Percentiles rank a stretch among this genome's conserved stretches.
Conservation (phyloP, 1,284 basidiomycete species). For the Heliocybe sulcata region DNA sequence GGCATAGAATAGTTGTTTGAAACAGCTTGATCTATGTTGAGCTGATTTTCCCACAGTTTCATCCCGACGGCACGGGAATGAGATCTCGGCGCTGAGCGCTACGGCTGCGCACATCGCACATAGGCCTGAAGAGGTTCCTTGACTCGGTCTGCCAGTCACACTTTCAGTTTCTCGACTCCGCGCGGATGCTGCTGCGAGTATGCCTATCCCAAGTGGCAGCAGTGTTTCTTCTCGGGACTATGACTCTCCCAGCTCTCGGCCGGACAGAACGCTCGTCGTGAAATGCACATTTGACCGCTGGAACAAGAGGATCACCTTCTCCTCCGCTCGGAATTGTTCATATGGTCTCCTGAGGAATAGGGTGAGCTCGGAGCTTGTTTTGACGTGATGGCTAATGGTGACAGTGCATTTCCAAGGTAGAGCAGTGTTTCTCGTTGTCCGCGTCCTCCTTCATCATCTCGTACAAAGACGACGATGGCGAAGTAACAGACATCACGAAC, state of each 20-base stretch:
- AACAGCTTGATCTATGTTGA: too few species aligned
- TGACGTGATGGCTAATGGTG: neutral
- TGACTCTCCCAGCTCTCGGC: slow-evolving; percentile 30
- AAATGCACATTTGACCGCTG: slow-evolving; percentile 74
- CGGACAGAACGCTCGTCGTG: slow-evolving; percentile 64
- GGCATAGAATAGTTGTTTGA: too few species aligned
- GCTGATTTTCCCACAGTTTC: too few species aligned
- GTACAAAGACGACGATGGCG: slow-evolving; percentile 85
- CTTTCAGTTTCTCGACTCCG: neutral
- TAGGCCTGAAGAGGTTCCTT: neutral
- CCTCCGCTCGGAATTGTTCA: slow-evolving; percentile 68
- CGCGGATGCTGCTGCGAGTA: neutral
- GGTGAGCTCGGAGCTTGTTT: slow-evolving; percentile 32
- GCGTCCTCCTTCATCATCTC: slow-evolving; percentile 63
- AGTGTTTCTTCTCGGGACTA: neutral
- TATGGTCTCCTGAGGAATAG: slow-evolving; percentile 64
- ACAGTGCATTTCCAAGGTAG: slow-evolving; percentile 45
- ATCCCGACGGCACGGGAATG: too few species aligned
- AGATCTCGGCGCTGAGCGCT: too few species aligned
- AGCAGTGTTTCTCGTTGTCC: slow-evolving; percentile 75
- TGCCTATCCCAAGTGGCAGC: neutral
- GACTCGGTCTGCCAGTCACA: neutral
- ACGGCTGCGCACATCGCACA: too few species aligned
- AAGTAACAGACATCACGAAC: slow-evolving; percentile 57
- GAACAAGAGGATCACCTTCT: slow-evolving; percentile 71